Evolutionary conservation across 1,284 basidiomycete species (phyloP), one percentile per base, ranked within the genome.

Genomic region (Lentinula novae-zelandiae): DNA sequence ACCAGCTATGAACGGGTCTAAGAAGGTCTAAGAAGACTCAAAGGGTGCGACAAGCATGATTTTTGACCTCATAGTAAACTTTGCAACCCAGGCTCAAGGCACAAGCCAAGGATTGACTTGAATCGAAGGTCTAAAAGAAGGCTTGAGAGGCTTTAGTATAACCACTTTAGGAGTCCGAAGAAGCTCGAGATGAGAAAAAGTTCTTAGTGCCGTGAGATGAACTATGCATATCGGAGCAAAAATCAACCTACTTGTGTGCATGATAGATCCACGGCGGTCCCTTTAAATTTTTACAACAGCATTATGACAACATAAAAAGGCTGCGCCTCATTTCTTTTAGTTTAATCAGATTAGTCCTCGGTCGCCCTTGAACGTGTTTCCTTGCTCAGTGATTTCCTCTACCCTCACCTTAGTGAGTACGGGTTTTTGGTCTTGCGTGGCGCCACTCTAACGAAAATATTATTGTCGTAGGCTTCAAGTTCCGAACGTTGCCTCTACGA

Each of bases 221-320:
- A 53, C 33, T 10, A 20, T 12, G 31, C 52, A 53, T 36, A 53
- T 53, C 36, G 36, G 52, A 39, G 44, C 52, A 34, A 53, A 38
- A 53, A 38, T 53, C 34, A 53, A 53, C 52, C 17, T 53, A 34
- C 52, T 53, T 53, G 52, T 53, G 33, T 53, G 52, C 52, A 38
- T 38, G 34, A 20, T 53, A 39, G 52, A 53, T 53, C 52, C 33
- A 53, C 33, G 52, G 36, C 17, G 52, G 50, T 53, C 20, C 34
- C 52, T 15, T 42, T 46, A 9, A 46, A 7, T 8, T 38, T 27
- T 39, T 38, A 1, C n/a, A 53, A 39, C 52, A 53, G 52, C 33
- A 53, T 7, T 3, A n/a, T 39, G 36, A 22, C 31, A 17, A 31
- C 36, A 38, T 53, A 53, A 39, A 53, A 53, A 38, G 17, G n/a